Evolutionary conservation across 352 stramenopile species (phyloP).

Genomic region (Globisporangium nagaii): DNA sequence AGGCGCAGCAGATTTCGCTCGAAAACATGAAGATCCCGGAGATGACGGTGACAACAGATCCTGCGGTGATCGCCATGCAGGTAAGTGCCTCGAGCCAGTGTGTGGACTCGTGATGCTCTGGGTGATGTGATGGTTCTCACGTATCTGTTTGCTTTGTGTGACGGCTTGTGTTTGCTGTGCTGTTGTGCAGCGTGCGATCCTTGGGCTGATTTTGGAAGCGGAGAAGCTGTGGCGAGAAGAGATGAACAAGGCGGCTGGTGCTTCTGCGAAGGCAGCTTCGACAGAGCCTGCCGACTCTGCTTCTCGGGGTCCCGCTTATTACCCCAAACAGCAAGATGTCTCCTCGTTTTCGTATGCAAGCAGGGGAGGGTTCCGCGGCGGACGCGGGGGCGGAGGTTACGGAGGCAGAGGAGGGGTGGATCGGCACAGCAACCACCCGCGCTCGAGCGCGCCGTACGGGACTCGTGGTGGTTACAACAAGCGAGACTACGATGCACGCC

Average conservation of each 20-base stretch:
- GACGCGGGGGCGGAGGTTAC: constrained; percentile 3
- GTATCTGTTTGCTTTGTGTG: not conserved
- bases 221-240: constrained; percentile 64
- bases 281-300: not conserved
- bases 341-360: constrained; percentile 2
- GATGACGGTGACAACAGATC: constrained; percentile 51
- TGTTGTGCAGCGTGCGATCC: constrained; percentile 47
- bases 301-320: not conserved
- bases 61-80: constrained; percentile 37
- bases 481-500: constrained; percentile 3
- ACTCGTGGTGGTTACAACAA: not conserved
- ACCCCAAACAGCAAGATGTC: not conserved
- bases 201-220: constrained; percentile 62
- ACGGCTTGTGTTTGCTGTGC: constrained; percentile 6
- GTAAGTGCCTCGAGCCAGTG: constrained; percentile 15
- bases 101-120: not conserved
- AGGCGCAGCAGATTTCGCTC: constrained; percentile 65
- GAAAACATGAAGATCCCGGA: constrained; percentile 71
- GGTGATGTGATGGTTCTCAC: not conserved
- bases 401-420: constrained; percentile 4
- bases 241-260: constrained; percentile 15
- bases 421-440: constrained; percentile 7
- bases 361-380: constrained; percentile 7
- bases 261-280: not conserved
- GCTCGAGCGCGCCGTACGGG: not conserved